Base-by-base conservation (phyloP, 2,329 filamentous ascomycete species). In the Penicillium thymicola region DNA sequence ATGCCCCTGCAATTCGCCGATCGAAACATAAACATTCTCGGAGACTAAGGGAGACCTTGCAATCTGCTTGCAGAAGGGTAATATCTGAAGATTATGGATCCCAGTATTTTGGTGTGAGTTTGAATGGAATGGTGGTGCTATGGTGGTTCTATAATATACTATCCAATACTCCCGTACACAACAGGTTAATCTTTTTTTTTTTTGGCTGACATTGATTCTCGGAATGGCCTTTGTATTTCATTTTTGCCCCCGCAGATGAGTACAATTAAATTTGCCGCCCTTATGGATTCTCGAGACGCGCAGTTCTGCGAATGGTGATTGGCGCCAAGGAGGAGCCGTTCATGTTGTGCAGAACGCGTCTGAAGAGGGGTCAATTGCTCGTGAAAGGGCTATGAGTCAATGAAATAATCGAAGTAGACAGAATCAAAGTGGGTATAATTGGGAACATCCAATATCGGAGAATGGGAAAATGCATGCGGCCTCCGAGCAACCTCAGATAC, bases 1-100 rank as follows among this genome's bases (percentile, higher is more conserved):
- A n/a, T 44, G 21, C 18, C 42, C 49, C 58, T 68, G 65, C 68
- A 70, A 74, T 70, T 70, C 64, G 72, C 66, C 67, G 63, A 66
- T 63, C 60, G 25, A 62, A 21, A 52, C 40, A 42, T 48, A 28
- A 45, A 55, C 36, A 52, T 52, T 46, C 55, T 51, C 54, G 58
- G 58, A 49, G 55, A 59, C 48, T 56, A 59, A 51, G 48, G 23
- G 13, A 49, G 25, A 32, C 37, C 37, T 27, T 36, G 49, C 7
- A 44, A 43, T 9, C 21, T 45, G 25, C 25, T 43, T 28, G 38
- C 49, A 30, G 36, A 41, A 21, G 5, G 13, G 25, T 41, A 28
- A 42, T 42, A 42, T 8, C 36, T 41, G 47, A 50, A 42, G 37
- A 50, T 25, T 25, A 25, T 36, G 18, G 13, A 46, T 45, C 43